phyloP scores from a whole-genome alignment of 345 rosid species.

The Sisymbrium altissimum region DNA sequence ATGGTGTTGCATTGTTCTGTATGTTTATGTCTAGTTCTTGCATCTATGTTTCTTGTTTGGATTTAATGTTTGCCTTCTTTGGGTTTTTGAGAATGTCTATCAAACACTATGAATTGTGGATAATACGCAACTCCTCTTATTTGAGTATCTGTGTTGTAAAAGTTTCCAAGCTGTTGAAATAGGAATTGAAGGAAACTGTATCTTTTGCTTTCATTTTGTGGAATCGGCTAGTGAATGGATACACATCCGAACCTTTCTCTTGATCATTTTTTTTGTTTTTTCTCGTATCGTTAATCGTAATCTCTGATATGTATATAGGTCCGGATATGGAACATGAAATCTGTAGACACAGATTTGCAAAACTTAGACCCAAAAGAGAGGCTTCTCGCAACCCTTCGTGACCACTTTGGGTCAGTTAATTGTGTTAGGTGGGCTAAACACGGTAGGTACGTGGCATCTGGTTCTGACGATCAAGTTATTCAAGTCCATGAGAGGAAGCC shows the following conservation, averaged over 20 bases:
- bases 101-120: background rate
- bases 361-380: constrained; percentile 57
- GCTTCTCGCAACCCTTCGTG: constrained; percentile 96
- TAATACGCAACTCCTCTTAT: too few relatives aligned
- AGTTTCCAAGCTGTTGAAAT: background rate
- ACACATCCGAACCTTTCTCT: background rate
- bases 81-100: background rate
- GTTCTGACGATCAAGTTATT: constrained; percentile 96
- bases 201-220: constrained; percentile 13
- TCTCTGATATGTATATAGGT: constrained; percentile 47
- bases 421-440: constrained; percentile 99
- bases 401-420: constrained; percentile 99
- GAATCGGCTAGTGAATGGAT: background rate
- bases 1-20: background rate
- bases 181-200: background rate
- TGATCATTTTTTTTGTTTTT: background rate
- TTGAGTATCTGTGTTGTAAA: background rate
- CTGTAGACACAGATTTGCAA: constrained; percentile 60
- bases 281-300: background rate
- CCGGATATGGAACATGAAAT: constrained; percentile 91
- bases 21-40: background rate
- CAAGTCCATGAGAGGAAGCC: constrained; percentile 91
- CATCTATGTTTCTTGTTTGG: background rate
- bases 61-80: background rate
- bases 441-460: constrained; percentile 84